A percentile compares a stretch with the other conserved stretches of the same genome.
phyloP scores from a whole-genome alignment of 192 early-diverging fungal genomes.

The Piromyces sp. region DNA sequence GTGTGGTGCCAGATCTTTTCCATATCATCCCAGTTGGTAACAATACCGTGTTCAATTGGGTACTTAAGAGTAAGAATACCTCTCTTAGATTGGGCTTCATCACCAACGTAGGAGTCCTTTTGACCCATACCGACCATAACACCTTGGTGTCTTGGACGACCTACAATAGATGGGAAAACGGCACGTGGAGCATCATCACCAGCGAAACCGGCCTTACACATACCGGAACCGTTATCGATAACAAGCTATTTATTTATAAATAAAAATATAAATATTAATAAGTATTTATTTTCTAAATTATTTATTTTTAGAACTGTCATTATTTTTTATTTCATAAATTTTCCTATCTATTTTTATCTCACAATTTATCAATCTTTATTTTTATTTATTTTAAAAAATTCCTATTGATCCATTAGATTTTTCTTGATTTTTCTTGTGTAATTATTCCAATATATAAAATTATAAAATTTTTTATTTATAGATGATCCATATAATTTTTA shows the following conservation, averaged over 20 bases:
- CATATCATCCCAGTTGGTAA: slow-evolving; percentile 90
- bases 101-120: slow-evolving; percentile 79
- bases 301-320: no score
- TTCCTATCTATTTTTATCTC: no score
- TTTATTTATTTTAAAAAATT: no score
- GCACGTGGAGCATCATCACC: slow-evolving; percentile 81
- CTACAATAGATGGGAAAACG: slow-evolving; percentile 73
- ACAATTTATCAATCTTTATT: no score
- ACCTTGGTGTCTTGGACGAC: slow-evolving; percentile 70
- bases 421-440: no score
- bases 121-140: slow-evolving; percentile 84
- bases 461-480: no score
- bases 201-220: slow-evolving; percentile 89
- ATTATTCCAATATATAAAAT: no score
- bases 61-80: slow-evolving; percentile 74
- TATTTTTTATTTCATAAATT: no score
- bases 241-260: slow-evolving; percentile 39
- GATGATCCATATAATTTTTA: no score
- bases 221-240: slow-evolving; percentile 85
- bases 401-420: no score
- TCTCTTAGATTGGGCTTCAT: slow-evolving; percentile 79
- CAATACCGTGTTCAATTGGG: slow-evolving; percentile 83
- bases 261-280: no score
- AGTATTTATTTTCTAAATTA: no score
- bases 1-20: slow-evolving; percentile 84